Evolutionary conservation across 169 alveolate genomes (phyloP), one percentile per base, ranked within the genome.

Genomic region (Ichthyophthirius multifiliis): DNA sequence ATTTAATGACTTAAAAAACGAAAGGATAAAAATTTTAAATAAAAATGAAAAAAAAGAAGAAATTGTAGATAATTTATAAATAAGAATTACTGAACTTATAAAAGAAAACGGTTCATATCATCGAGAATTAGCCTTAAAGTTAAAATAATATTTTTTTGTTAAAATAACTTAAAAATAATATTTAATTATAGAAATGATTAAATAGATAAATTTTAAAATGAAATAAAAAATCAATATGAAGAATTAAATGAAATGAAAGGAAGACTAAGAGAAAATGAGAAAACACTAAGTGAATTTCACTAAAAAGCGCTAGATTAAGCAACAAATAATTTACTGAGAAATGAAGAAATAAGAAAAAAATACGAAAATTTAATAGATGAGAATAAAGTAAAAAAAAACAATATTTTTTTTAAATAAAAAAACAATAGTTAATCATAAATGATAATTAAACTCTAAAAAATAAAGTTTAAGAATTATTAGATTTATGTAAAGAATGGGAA

Each of bases 11-110:
- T 35, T 37, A 18, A 67, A 39, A 67, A 67, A 67, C 41, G 48
- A 67, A 34, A 67, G 46, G 9, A 31, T 34, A 39, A 34, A 37
- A 41, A 37, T 37, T 23, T 10, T 34, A 16, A 34, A 67, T 18
- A 67, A 67, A 67, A 67, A 41, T 18, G 77, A 67, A 67, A 67
- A 67, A 39, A 67, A 44, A 12, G 62, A 67, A 41, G 77, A 32
- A 39, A 67, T 67, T 6, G 46, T 67, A 1, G 77, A 67, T 3
- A 41, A 41, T 34, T 37, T 67, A 2, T 20, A 67, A 41, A 35
- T 18, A 67, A 16, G 77, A 13, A 67, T 67, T 0, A 34, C 77
- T 4, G 77, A 67, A 18, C 30, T 67, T 37, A 41, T 67, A 18
- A 67, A 34, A 41, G 39, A 67, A 41, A 67, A 67, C 41, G 77